A percentile compares a stretch with the other conserved stretches of the same genome.
These are phyloP conservation scores for Fusarium sp. DNA, from an alignment of 2,329 filamentous ascomycete genomes.

Conservation along the genomic window DNA sequence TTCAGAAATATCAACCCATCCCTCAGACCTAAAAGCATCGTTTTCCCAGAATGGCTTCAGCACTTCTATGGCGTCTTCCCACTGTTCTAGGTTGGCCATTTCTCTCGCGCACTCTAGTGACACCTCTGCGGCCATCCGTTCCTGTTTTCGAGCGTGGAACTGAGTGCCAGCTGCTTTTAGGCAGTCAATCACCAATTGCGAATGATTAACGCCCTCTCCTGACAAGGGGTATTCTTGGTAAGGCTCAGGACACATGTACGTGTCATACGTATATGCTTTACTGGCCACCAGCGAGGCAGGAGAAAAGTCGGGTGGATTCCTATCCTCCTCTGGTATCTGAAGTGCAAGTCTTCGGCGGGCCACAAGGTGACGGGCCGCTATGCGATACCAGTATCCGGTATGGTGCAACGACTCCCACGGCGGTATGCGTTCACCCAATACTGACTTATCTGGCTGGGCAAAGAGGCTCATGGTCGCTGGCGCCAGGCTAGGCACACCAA, in stretches of 20 bases:
- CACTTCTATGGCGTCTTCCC: slow-evolving; percentile 62
- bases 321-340: slow-evolving; percentile 65
- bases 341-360: slow-evolving; percentile 62
- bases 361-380: slow-evolving; percentile 64
- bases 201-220: slow-evolving; percentile 62
- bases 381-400: slow-evolving; percentile 70
- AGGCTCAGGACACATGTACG: slow-evolving; percentile 70
- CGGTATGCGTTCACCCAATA: slow-evolving; percentile 64
- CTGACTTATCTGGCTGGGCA: slow-evolving; percentile 64
- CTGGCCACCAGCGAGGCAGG: slow-evolving; percentile 56
- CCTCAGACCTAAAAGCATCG: slow-evolving; percentile 63
- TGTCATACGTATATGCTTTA: slow-evolving; percentile 67
- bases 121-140: slow-evolving; percentile 62
- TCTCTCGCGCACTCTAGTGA: slow-evolving; percentile 66
- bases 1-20: slow-evolving; percentile 67
- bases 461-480: slow-evolving; percentile 57
- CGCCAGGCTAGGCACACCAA: slow-evolving; percentile 59
- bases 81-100: slow-evolving; percentile 58
- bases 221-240: slow-evolving; percentile 65
- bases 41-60: slow-evolving; percentile 66
- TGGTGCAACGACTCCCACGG: slow-evolving; percentile 72
- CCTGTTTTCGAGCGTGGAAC: slow-evolving; percentile 62
- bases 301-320: slow-evolving; percentile 58
- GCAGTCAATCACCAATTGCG: slow-evolving; percentile 61
- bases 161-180: slow-evolving; percentile 61